Conservation (phyloP, 176 grass and related monocot genomes). For the Oryza officinalis region DNA sequence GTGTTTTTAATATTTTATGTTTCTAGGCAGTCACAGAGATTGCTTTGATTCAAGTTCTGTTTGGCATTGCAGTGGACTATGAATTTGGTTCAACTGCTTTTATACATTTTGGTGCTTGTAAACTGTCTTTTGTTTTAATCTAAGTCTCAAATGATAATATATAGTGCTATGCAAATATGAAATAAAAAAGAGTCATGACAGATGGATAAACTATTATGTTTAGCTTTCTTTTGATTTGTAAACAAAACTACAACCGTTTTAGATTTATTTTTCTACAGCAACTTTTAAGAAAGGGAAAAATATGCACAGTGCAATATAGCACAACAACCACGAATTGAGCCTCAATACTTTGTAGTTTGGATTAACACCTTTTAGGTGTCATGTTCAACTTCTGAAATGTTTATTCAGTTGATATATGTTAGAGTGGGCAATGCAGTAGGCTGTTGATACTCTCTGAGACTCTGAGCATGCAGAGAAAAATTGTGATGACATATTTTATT, state of each 20-base stretch:
- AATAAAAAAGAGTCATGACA: neutral
- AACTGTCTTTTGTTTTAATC: neutral
- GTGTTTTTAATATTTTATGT: neutral
- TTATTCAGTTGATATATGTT: neutral
- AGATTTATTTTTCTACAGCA: neutral
- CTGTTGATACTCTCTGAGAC: neutral
- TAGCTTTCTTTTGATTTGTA: neutral
- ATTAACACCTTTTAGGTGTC: neutral
- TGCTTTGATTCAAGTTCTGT: conserved; percentile 13
- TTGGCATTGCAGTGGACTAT: neutral
- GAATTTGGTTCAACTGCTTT: neutral
- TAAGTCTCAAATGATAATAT: neutral
- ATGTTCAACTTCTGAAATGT: neutral
- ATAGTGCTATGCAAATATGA: neutral
- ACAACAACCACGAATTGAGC: neutral
- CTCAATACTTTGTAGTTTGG: neutral
- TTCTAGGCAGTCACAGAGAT: conserved; percentile 11
- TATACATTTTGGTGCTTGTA: neutral
- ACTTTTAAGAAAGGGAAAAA: neutral
- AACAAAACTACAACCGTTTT: neutral
- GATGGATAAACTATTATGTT: neutral
- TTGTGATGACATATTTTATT: neutral
- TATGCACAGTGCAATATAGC: neutral
- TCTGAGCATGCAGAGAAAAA: neutral
- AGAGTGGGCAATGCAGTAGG: neutral